Base-by-base conservation (phyloP, 148 eudicot species). In the Oxyria digyna region DNA sequence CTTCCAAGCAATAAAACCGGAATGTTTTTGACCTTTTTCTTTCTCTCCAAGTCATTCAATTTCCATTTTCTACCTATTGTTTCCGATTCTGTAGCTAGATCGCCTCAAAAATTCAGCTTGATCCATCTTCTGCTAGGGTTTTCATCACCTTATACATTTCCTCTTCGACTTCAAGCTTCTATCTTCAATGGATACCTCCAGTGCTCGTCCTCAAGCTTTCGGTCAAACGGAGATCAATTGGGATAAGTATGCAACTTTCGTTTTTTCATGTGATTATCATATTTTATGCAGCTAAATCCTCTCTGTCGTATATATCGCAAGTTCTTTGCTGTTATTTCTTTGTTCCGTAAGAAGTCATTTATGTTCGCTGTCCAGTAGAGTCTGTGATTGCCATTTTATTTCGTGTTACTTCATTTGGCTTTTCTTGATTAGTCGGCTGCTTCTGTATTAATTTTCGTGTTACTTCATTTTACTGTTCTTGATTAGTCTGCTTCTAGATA, bases 161-260 rank as follows among this genome's bases (percentile, higher is more conserved):
- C 55, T 24, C 32, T 11, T 26, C 12, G 20, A 29, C 15, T 59
- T 29, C 9, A 6, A 59, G 37, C 3, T 59, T 59, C 65, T 59
- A 15, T 6, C 1, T 57, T 69, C 41, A 48, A 90, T 88, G 97
- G 81, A 70, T 26, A 31, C 82, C 1, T 71, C 87, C 48, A 73
- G 78, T 74, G 46, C 85, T 73, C 83, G 81, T 69, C 69, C 79
- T 78, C 84, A 54, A 21, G 57, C 89, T 21, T 81, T 87, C 50
- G 87, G 87, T 43, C 91, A 83, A 75, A 85, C 98, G 12, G 98
- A 93, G 74, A 93, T 93, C 69, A 86, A 93, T 77, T 93, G 98
- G 98, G 98, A 89, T 72, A 89, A 89, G 98, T 93, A 82, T 63
- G 82, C 40, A 15, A 12, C 32, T 32, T 78, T 14, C 40, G 14